Conservation (phyloP, 805 yeast species). For the Saccharomycopsis babjevae region DNA sequence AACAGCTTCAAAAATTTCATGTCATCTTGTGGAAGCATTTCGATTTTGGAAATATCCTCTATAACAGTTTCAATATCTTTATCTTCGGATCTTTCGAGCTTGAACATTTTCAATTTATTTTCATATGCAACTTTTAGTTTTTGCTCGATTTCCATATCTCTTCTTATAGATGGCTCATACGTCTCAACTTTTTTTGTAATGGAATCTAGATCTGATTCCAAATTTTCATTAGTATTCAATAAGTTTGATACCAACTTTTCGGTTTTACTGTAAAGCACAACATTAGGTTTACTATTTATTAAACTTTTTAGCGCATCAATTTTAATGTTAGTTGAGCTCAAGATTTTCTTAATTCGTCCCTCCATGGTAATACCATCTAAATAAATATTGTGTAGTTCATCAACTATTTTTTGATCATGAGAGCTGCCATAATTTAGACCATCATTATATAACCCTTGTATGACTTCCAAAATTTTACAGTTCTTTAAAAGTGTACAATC, state of each 20-base stretch:
- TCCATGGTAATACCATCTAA: background rate
- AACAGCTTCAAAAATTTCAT: background rate
- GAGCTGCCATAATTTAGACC: slow-evolving; percentile 22
- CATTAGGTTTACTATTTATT: background rate
- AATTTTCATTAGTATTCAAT: background rate
- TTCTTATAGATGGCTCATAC: background rate
- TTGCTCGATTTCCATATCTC: background rate
- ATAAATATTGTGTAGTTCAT: background rate
- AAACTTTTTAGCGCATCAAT: background rate
- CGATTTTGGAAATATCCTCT: background rate
- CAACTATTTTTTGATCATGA: slow-evolving; percentile 15
- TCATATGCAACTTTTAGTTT: background rate
- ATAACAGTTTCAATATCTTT: background rate
- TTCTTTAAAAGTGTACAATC: slow-evolving; percentile 20
- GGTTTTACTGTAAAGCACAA: background rate
- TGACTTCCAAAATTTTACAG: slow-evolving; percentile 18
- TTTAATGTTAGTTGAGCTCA: background rate
- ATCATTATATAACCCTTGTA: slow-evolving; percentile 19
- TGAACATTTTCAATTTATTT: background rate
- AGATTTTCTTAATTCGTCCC: background rate
- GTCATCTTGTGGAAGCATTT: background rate
- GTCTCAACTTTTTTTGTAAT: background rate
- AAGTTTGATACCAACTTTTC: background rate
- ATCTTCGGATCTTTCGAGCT: background rate
- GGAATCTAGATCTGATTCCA: background rate